Percentiles rank a stretch among this genome's conserved stretches.
phyloP scores from a whole-genome alignment of 148 eudicot genomes.

The Rheum nobile region DNA sequence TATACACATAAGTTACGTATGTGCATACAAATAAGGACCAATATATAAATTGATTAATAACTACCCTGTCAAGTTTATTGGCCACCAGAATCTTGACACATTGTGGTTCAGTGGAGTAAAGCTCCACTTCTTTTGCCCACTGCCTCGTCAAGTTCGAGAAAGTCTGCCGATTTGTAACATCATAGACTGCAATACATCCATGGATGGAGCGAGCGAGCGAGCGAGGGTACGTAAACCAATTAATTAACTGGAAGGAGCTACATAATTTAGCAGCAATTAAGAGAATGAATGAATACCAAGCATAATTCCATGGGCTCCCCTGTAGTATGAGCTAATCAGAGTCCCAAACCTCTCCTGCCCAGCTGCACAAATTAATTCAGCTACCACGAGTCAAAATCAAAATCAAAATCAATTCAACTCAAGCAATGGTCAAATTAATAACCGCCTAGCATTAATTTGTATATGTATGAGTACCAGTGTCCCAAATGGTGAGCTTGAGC shows the following conservation, averaged over 20 bases:
- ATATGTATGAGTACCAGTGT: constrained; percentile 30
- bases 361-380: constrained; percentile 43
- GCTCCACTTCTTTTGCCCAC: constrained; percentile 51
- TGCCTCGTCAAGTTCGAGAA: constrained; percentile 38
- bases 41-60: no score
- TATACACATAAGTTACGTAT: no score
- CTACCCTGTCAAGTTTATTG: constrained; percentile 54
- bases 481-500: constrained; percentile 58
- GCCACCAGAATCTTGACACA: constrained; percentile 57
- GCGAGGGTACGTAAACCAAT: no score
- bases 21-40: no score
- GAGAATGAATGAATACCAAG: constrained; percentile 34
- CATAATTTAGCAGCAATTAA: no score
- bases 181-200: constrained; percentile 29
- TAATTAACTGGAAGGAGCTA: no score
- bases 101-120: constrained; percentile 41
- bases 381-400: background rate
- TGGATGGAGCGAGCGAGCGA: no score
- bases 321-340: constrained; percentile 47
- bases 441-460: no score
- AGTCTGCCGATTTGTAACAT: constrained; percentile 48
- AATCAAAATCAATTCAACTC: no score
- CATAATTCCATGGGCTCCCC: constrained; percentile 65
- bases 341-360: constrained; percentile 74
- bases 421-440: no score